These are phyloP conservation scores for Graphilbum sp. DNA, from an alignment of 2,329 filamentous ascomycete genomes.

Conservation along the genomic window DNA sequence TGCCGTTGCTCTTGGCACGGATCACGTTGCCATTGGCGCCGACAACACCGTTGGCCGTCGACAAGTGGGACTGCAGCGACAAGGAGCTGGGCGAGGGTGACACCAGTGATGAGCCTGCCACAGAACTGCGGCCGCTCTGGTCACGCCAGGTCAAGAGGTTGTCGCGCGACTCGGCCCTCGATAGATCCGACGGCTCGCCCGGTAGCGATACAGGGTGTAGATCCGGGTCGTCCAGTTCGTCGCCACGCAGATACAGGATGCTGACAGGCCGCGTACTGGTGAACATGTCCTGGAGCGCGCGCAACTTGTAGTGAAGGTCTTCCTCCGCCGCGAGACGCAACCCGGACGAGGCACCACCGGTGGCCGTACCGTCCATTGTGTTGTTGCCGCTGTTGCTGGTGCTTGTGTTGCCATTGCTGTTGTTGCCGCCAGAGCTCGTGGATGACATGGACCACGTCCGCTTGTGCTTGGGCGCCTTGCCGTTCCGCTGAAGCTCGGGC, in stretches of 20 bases:
- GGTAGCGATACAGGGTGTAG: slow-evolving; percentile 58
- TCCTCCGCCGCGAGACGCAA: slow-evolving; percentile 45
- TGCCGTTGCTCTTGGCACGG: slow-evolving; percentile 2
- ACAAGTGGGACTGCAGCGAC: slow-evolving; percentile 42
- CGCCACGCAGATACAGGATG: slow-evolving; percentile 60
- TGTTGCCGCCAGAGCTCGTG: slow-evolving; percentile 37
- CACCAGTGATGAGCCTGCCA: slow-evolving; percentile 43
- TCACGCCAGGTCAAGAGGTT: slow-evolving; percentile 29
- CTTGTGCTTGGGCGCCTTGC: slow-evolving; percentile 83
- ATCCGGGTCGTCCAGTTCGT: slow-evolving; percentile 66
- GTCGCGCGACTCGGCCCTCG: slow-evolving; percentile 33
- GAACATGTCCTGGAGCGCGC: slow-evolving; percentile 74
- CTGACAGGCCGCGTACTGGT: slow-evolving; percentile 67
- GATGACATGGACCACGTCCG: slow-evolving; percentile 93
- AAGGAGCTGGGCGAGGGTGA: slow-evolving; percentile 51
- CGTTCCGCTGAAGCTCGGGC: slow-evolving; percentile 39
- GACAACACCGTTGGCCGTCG: slow-evolving; percentile 15
- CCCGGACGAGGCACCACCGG: not conserved
- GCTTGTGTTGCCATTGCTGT: not conserved
- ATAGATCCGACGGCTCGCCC: slow-evolving; percentile 47
- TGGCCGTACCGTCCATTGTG: not conserved
- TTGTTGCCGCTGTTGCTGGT: slow-evolving; percentile 1
- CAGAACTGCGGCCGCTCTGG: slow-evolving; percentile 38
- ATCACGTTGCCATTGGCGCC: not conserved
- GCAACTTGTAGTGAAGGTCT: slow-evolving; percentile 63